Conservation (phyloP, 164 flowering plant genomes). For the Vitis rotundifolia region DNA sequence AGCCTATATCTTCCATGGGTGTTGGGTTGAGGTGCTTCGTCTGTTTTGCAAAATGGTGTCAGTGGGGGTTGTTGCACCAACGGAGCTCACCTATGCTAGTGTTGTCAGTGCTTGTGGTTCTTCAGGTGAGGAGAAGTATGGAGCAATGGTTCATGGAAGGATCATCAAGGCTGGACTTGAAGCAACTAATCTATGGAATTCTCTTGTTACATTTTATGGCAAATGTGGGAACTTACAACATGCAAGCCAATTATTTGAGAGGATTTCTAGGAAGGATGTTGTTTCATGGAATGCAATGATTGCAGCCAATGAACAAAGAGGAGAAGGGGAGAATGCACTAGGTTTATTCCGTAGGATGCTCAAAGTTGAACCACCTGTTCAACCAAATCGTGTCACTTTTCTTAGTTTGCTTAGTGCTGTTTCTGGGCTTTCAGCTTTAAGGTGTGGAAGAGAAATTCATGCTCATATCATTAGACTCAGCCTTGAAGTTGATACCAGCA, state of each 20-base stretch:
- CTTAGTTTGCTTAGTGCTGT: conserved; percentile 32
- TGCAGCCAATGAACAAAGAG: conserved; percentile 31
- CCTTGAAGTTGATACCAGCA: conserved; percentile 23
- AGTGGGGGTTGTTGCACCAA: conserved; percentile 17
- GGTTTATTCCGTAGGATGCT: conserved; percentile 26
- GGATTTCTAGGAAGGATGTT: conserved; percentile 21
- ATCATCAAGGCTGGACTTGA: conserved; percentile 25
- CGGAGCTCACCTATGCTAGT: conserved; percentile 28
- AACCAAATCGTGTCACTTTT: conserved; percentile 35
- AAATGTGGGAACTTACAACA: conserved; percentile 24
- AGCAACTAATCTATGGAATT: conserved; percentile 26
- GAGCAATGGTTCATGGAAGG: conserved; percentile 31
- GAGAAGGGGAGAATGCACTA: conserved; percentile 20
- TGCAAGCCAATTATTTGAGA: conserved; percentile 28
- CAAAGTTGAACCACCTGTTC: background rate
- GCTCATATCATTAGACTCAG: conserved; percentile 23
- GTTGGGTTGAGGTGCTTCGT: conserved; percentile 20
- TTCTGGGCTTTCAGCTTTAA: conserved; percentile 24
- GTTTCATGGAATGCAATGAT: conserved; percentile 44
- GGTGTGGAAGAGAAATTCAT: conserved; percentile 32
- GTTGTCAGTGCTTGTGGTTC: conserved; percentile 30
- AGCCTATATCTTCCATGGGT: conserved; percentile 18
- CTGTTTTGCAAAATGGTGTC: conserved; percentile 26
- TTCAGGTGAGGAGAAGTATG: conserved; percentile 22
- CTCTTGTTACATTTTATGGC: conserved; percentile 32